These are phyloP conservation scores for Ulota crispa DNA, from an alignment of 225 moss, liverwort and hornwort genomes.

Conservation along the genomic window DNA sequence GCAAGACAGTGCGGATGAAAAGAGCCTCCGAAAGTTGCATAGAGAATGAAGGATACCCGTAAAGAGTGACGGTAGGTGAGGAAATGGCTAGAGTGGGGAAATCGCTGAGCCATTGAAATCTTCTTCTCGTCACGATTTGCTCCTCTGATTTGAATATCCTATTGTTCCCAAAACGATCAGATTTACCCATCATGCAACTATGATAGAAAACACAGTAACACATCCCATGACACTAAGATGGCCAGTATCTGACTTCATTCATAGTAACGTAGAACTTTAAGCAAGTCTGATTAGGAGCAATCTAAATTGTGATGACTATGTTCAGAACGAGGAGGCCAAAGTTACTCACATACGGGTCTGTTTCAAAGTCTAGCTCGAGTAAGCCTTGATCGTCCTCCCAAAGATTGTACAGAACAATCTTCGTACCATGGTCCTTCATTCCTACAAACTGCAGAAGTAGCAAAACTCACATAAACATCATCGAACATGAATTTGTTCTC, in stretches of 20 bases:
- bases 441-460: slow-evolving; percentile 46
- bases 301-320: neutral
- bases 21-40: neutral
- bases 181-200: neutral
- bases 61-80: slow-evolving; percentile 68
- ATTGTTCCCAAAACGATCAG: neutral
- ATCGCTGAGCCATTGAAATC: slow-evolving; percentile 49
- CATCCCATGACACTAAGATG: neutral
- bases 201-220: neutral
- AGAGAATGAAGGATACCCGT: slow-evolving; percentile 33
- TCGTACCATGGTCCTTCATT: slow-evolving; percentile 74
- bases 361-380: slow-evolving; percentile 76
- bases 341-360: slow-evolving; percentile 56
- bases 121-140: slow-evolving; percentile 61
- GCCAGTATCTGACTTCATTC: neutral
- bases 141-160: slow-evolving; percentile 88
- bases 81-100: slow-evolving; percentile 48
- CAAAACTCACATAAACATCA: neutral
- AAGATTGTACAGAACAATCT: slow-evolving; percentile 73
- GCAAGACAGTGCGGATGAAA: neutral
- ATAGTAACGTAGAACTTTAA: neutral
- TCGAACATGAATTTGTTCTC: neutral
- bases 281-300: neutral
- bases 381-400: slow-evolving; percentile 87
- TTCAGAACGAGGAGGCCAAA: neutral